Evolutionary conservation across 2,329 filamentous ascomycete species (phyloP).

Genomic region (Macrophomina pseudophaseolina): DNA sequence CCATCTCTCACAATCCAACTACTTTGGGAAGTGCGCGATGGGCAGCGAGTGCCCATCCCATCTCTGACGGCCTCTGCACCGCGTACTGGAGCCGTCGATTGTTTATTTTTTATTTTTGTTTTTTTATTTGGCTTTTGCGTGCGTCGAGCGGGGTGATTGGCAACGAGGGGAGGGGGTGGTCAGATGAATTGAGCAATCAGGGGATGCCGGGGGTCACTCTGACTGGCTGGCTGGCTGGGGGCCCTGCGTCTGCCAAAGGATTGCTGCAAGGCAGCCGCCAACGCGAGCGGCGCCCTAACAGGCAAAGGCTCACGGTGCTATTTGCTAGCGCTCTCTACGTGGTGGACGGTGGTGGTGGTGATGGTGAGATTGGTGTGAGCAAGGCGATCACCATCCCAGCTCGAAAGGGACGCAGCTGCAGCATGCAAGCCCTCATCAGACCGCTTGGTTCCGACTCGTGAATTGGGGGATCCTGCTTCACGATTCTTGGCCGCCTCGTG

Average conservation of each 20-base stretch:
- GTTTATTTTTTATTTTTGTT: too few relatives aligned
- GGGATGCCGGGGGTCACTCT: slow-evolving; percentile 1
- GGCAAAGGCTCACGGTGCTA: slow-evolving; percentile 10
- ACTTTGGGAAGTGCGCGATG: slow-evolving; percentile 1
- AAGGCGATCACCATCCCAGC: neutral
- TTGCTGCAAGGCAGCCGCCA: slow-evolving; percentile 1
- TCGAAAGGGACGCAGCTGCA: slow-evolving; percentile 15
- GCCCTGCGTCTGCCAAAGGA: slow-evolving; percentile 14
- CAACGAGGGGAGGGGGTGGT: slow-evolving; percentile 5
- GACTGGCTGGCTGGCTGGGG: neutral
- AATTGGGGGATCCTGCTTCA: neutral
- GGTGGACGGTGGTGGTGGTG: neutral
- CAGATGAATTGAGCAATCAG: slow-evolving; percentile 26
- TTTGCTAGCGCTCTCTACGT: slow-evolving; percentile 5
- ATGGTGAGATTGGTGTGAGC: neutral
- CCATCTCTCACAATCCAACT: slow-evolving; percentile 21
- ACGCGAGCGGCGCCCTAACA: slow-evolving; percentile 18
- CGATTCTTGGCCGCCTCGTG: slow-evolving; percentile 6
- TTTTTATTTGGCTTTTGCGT: slow-evolving; percentile 6
- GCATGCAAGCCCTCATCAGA: slow-evolving; percentile 18
- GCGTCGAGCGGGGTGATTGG: slow-evolving; percentile 20
- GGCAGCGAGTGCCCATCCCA: neutral
- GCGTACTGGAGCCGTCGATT: too few relatives aligned
- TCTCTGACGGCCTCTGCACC: neutral
- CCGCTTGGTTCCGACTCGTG: slow-evolving; percentile 21